Evolutionary conservation across 179 eudicot species (phyloP), one percentile per base, ranked within the genome.

Genomic region (Beta lomatogona): DNA sequence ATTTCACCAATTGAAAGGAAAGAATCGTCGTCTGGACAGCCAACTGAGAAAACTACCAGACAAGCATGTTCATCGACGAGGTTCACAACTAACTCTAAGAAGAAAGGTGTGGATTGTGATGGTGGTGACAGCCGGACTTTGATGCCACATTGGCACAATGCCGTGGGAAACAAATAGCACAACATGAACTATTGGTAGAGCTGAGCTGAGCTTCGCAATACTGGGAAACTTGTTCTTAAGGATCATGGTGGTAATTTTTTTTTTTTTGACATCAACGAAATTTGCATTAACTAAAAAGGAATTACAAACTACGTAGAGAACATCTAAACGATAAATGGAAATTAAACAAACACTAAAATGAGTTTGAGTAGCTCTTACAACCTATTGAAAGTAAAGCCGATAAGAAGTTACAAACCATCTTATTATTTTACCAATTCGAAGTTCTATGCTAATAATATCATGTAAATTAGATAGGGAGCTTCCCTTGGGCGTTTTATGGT

Each of bases 211-310:
- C 89, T 91, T 59, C 86, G 84, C 5, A 71, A 86, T 31, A 76
- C 88, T 1, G 96, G 96, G 0, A 92, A 91, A 77, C 89, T 92
- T 21, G 90, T 92, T 46, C 68, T 92, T 15, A 86, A 52, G 14
- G 83, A 81, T 79, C 65, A 68, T 21, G 28, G 36, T 36, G 91
- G 89, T 84, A 82, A 84, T 9, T 72, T 36, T 1, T 36, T 36
- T 36, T 36, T 36, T 36, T 36, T 36, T 36, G 0, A 36, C 41
- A 36, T 36, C 41, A 3, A 36, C 41, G 41, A 36, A 36, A 0
- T 36, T 36, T 36, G 41, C 41, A 36, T 36, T 36, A 36, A 36
- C 2, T 36, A n/a, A n/a, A n/a, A n/a, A n/a, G 36, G 2, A 31
- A 31, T 31, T 31, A 31, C 36, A 31, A 31, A 31, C 41, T 36